Evolutionary conservation across 108 stramenopile genomes (phyloP).

Genomic region (Skeletonema tropicum): DNA sequence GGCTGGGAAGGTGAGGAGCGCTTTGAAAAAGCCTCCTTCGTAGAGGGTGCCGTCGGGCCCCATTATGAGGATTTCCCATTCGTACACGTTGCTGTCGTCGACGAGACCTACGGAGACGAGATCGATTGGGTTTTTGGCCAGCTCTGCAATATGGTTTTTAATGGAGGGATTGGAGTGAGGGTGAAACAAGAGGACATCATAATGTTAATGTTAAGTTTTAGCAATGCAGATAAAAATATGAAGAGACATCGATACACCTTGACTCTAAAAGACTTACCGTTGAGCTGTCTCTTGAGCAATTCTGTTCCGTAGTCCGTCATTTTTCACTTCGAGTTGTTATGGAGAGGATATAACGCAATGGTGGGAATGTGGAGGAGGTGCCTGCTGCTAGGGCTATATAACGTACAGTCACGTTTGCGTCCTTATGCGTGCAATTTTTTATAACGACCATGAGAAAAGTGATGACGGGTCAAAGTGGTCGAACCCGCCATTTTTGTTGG

Average conservation of each 20-base stretch:
- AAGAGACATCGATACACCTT: background rate
- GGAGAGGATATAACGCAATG: background rate
- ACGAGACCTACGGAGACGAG: conserved; percentile 85
- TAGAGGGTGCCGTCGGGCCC: conserved; percentile 92
- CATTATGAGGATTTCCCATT: conserved; percentile 97
- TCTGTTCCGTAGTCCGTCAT: conserved; percentile 90
- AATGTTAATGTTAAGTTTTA: conserved; percentile 1
- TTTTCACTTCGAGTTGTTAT: conserved; percentile 3
- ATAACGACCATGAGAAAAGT: too few species aligned
- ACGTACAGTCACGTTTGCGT: too few species aligned
- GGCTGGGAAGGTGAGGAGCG: conserved; percentile 89
- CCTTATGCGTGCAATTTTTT: too few species aligned
- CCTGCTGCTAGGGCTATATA: background rate
- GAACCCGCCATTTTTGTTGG: too few species aligned
- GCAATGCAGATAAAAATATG: conserved; percentile 3
- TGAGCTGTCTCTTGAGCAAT: conserved; percentile 79
- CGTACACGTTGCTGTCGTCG: conserved; percentile 87
- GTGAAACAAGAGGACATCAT: background rate
- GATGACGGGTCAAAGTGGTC: too few species aligned
- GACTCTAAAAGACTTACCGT: conserved; percentile 71
- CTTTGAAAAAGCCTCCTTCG: conserved; percentile 98
- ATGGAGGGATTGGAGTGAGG: background rate
- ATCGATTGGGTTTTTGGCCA: conserved; percentile 90
- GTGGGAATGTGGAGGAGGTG: background rate
- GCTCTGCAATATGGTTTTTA: conserved; percentile 46